Conservation (phyloP, 1,284 basidiomycete species). For the Trichosporon sp. region DNA sequence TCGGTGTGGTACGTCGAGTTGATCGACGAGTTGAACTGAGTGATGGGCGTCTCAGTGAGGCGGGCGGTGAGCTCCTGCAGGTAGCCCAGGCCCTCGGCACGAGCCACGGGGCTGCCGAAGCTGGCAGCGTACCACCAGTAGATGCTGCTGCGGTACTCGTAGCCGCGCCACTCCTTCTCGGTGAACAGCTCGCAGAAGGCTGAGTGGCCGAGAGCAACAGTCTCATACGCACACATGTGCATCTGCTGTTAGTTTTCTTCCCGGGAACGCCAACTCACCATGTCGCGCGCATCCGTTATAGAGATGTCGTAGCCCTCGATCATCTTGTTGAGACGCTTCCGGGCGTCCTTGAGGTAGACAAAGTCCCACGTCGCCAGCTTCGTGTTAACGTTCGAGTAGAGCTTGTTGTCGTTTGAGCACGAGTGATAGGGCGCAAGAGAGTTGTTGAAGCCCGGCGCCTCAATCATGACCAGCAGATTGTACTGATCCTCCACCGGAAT, state of each 20-base stretch:
- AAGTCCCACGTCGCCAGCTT: slow-evolving; percentile 56
- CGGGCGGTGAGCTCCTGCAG: slow-evolving; percentile 48
- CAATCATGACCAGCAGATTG: slow-evolving; percentile 49
- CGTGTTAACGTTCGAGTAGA: slow-evolving; percentile 15
- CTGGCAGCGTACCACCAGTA: slow-evolving; percentile 48
- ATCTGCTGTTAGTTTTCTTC: slow-evolving; percentile 4
- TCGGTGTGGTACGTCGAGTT: slow-evolving; percentile 57
- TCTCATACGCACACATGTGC: slow-evolving; percentile 37
- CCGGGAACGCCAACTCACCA: slow-evolving; percentile 19
- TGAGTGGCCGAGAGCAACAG: slow-evolving; percentile 51
- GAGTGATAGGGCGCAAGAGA: slow-evolving; percentile 50
- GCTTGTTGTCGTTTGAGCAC: slow-evolving; percentile 29
- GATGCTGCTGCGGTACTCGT: slow-evolving; percentile 54
- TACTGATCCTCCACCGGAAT: slow-evolving; percentile 48
- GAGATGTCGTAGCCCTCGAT: slow-evolving; percentile 62
- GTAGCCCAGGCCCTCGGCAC: slow-evolving; percentile 49
- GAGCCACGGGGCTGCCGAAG: slow-evolving; percentile 45
- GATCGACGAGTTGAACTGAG: slow-evolving; percentile 54
- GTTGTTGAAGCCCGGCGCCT: slow-evolving; percentile 50
- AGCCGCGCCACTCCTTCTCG: slow-evolving; percentile 61
- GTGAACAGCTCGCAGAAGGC: slow-evolving; percentile 58
- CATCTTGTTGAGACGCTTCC: slow-evolving; percentile 57
- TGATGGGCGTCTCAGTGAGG: slow-evolving; percentile 51
- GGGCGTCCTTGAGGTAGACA: slow-evolving; percentile 65
- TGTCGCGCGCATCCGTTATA: slow-evolving; percentile 58